phyloP scores from a whole-genome alignment of 345 rosid species.

The Populus pruinosa region DNA sequence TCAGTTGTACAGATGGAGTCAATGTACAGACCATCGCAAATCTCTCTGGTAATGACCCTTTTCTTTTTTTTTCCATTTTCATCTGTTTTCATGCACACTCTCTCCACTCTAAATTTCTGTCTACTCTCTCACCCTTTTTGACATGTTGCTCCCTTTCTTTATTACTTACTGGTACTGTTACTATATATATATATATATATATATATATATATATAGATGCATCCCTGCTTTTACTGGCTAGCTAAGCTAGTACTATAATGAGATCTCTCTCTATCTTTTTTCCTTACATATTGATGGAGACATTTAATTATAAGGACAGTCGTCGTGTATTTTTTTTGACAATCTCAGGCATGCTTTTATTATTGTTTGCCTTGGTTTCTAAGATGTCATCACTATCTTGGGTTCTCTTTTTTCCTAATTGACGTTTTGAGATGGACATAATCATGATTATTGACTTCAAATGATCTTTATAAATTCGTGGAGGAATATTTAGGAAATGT shows the following conservation, averaged over 20 bases:
- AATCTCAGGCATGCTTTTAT: neutral
- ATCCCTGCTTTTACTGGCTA: too few species aligned
- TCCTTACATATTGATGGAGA: neutral
- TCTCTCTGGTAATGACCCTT: neutral
- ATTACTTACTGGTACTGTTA: too few species aligned
- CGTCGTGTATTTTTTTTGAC: neutral
- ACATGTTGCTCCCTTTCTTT: neutral
- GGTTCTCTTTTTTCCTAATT: neutral
- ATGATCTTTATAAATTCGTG: neutral
- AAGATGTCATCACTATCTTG: slow-evolving; percentile 23
- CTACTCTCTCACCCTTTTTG: neutral
- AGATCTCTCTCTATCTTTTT: neutral
- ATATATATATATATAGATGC: too few species aligned
- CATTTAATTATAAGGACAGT: neutral
- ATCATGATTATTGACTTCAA: slow-evolving; percentile 2
- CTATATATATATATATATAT: too few species aligned
- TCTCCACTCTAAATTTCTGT: neutral
- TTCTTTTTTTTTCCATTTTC: slow-evolving; percentile 10
- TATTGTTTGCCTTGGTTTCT: slow-evolving; percentile 19
- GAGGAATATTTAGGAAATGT: neutral
- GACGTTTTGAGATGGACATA: slow-evolving; percentile 6
- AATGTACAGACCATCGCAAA: neutral
- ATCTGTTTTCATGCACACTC: neutral
- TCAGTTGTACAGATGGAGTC: slow-evolving; percentile 24
- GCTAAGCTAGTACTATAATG: too few species aligned